These are phyloP conservation scores for Penicillium sp. DNA, from an alignment of 2,329 filamentous ascomycete genomes.

Conservation along the genomic window DNA sequence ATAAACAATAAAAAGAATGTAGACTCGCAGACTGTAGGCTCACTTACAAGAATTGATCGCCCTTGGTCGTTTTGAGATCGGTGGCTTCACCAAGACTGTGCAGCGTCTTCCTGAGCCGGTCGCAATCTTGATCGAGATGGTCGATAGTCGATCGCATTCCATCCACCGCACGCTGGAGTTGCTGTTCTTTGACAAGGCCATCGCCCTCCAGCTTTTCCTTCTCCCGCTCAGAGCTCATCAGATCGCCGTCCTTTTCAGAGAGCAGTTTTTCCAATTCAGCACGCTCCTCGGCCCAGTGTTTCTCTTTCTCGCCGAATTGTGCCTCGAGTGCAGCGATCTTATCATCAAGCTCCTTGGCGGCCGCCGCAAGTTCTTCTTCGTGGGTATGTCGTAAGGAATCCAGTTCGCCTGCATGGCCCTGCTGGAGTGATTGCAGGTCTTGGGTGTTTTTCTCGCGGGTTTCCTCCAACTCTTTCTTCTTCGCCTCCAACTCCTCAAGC, in stretches of 20 bases:
- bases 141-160: slow-evolving; percentile 50
- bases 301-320: slow-evolving; percentile 32
- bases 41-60: slow-evolving; percentile 52
- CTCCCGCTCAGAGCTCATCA: slow-evolving; percentile 46
- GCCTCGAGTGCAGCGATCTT: slow-evolving; percentile 28
- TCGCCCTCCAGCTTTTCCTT: slow-evolving; percentile 45
- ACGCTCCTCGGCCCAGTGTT: slow-evolving; percentile 34
- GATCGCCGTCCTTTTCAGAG: slow-evolving; percentile 42
- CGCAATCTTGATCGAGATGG: slow-evolving; percentile 51
- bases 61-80: slow-evolving; percentile 49
- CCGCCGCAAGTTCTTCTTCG: slow-evolving; percentile 24
- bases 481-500: slow-evolving; percentile 25
- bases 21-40: slow-evolving; percentile 25
- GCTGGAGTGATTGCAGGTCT: slow-evolving; percentile 25
- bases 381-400: slow-evolving; percentile 27
- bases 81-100: slow-evolving; percentile 52
- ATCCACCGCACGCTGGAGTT: slow-evolving; percentile 44
- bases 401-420: slow-evolving; percentile 27
- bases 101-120: slow-evolving; percentile 50
- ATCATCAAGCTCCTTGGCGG: slow-evolving; percentile 26
- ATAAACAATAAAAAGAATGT: slow-evolving; percentile 14
- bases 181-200: slow-evolving; percentile 46
- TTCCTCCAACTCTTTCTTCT: slow-evolving; percentile 35
- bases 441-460: slow-evolving; percentile 28
- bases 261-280: slow-evolving; percentile 35